Evolutionary conservation across 768 basidiomycete species (phyloP), one percentile per base, ranked within the genome.

Genomic region (Sistotremastrum niveocremeum): DNA sequence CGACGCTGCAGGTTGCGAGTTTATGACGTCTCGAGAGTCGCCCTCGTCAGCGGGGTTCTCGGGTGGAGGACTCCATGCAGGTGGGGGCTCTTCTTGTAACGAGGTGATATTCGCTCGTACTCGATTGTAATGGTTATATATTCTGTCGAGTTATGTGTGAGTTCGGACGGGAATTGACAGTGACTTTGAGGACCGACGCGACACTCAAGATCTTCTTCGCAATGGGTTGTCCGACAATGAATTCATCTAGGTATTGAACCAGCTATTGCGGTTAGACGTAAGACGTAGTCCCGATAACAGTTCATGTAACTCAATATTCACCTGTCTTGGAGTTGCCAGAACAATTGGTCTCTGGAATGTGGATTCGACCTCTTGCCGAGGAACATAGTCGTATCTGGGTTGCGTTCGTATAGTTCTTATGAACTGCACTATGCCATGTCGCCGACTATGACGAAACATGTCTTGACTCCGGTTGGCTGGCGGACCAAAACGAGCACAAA

Each of bases 201-300:
- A 97, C 93, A 35, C 88, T 85, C 33, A 97, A 73, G 28, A 86
- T 81, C 58, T 90, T 89, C 75, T 98, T 98, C 3, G 93, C 91
- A 49, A 72, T 74, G 53, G 87, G 84, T 60, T 98, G 93, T 1
- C 93, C 93, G 11, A 98, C 73, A 35, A 98, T 79, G 57, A 82
- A 95, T 57, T 88, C 79, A 53, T 88, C 81, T 36, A 95, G 73
- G 60, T 88, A 91, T 58, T 82, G 73, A 5, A 79, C 81, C 39
- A 94, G 74, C 87, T 93, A 47, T 34, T 42, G 32, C 42, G 12
- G 34, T 28, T 31, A 52, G 51, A 42, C 11, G 34, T 43, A 28
- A 6, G 7, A 8, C 6, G 7, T 37, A 42, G 12, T 34, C 12
- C n/a, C 34, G 9, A 6, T 39, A 6, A 12, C 34, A 32, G 31